A percentile compares a stretch with the other conserved stretches of the same genome.
Conservation (phyloP, 1,284 basidiomycete species). For the Heterobasidion parviporum region DNA sequence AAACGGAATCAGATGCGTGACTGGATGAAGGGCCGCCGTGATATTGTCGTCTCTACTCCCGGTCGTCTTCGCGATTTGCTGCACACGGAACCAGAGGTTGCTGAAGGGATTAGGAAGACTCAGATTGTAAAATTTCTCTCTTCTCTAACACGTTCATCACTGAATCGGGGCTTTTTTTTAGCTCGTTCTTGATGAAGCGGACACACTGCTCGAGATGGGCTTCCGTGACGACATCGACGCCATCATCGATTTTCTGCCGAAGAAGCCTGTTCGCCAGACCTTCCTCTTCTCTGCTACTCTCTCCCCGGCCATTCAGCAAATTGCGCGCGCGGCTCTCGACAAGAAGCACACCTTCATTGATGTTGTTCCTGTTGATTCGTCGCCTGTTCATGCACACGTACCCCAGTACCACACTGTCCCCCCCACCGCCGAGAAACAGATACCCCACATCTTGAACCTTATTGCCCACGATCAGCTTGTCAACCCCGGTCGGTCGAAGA, state of each 20-base stretch:
- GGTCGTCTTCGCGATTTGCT: constrained; percentile 84
- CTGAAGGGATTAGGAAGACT: constrained; percentile 43
- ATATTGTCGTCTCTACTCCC: constrained; percentile 91
- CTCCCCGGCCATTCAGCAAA: constrained; percentile 54
- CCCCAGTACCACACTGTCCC: constrained; percentile 82
- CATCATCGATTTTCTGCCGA: constrained; percentile 67
- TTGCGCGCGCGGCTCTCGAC: constrained; percentile 46
- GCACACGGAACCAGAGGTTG: constrained; percentile 50
- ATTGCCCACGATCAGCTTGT: constrained; percentile 86
- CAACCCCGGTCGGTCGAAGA: constrained; percentile 68
- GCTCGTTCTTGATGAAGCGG: constrained; percentile 93
- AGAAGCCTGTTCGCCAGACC: constrained; percentile 69
- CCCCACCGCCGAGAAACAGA: constrained; percentile 56
- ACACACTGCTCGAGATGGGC: constrained; percentile 93
- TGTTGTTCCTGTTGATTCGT: constrained; percentile 43
- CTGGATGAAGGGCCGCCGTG: constrained; percentile 60
- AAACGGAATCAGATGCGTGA: constrained; percentile 61
- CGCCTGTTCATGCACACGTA: constrained; percentile 71
- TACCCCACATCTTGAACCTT: constrained; percentile 76
- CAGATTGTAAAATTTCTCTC: constrained; percentile 41
- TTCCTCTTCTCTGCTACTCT: constrained; percentile 93
- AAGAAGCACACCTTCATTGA: constrained; percentile 57
- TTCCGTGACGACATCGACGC: constrained; percentile 86
- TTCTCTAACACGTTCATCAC: constrained; percentile 3
- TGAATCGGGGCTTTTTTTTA: constrained; percentile 21